Evolutionary conservation across 2,329 filamentous ascomycete genomes (phyloP).

Genomic region (Diaporthe sp.): DNA sequence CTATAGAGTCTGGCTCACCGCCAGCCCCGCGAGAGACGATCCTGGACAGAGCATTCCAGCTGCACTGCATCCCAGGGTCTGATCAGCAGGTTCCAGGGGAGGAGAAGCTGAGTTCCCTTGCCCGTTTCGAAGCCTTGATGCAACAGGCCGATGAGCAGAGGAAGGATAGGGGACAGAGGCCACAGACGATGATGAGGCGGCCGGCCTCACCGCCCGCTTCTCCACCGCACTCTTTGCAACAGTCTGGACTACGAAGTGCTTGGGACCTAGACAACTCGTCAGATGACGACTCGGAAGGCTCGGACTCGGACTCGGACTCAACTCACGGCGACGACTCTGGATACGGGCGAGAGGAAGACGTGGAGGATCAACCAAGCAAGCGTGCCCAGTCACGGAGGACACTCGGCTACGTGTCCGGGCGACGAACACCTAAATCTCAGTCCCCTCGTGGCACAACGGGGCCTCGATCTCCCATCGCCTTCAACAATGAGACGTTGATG

Average conservation of each 20-base stretch:
- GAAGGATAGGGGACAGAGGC: conserved; percentile 51
- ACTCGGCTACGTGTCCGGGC: conserved; percentile 60
- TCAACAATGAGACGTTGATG: conserved; percentile 47
- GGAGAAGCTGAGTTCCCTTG: conserved; percentile 72
- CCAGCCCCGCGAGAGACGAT: conserved; percentile 71
- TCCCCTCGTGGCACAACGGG: conserved; percentile 40
- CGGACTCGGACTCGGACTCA: conserved; percentile 52
- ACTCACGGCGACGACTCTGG: conserved; percentile 52
- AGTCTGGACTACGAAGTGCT: conserved; percentile 55
- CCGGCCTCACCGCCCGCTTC: conserved; percentile 19
- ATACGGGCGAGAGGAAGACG: conserved; percentile 48
- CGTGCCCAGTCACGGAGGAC: conserved; percentile 60
- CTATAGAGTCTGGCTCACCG: conserved; percentile 60
- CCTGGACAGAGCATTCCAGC: conserved; percentile 73
- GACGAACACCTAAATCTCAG: conserved; percentile 50
- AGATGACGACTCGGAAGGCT: conserved; percentile 52
- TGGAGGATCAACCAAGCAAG: conserved; percentile 48
- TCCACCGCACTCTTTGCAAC: conserved; percentile 39
- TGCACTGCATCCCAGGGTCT: conserved; percentile 71
- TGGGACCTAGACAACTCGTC: conserved; percentile 63
- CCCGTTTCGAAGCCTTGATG: conserved; percentile 75
- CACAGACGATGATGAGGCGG: conserved; percentile 34
- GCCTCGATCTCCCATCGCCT: conserved; percentile 45
- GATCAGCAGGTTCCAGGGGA: conserved; percentile 64
- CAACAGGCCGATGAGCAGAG: conserved; percentile 65